Conservation (phyloP, 2,329 filamentous ascomycete species). For the Dryadomyces quercivorus region DNA sequence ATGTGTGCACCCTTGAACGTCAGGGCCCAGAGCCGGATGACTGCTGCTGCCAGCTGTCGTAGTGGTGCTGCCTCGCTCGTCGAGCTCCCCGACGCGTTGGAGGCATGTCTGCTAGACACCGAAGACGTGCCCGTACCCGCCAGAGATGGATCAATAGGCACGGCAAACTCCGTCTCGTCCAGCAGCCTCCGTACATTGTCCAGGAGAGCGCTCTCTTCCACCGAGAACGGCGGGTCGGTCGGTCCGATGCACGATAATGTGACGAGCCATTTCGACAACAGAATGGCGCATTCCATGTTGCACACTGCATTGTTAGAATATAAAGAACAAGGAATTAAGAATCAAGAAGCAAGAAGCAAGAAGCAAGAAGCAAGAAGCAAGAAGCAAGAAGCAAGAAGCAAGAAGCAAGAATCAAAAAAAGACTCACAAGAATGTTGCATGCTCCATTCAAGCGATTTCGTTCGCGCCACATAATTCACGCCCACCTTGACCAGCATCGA, state of each 20-base stretch:
- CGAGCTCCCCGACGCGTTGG: constrained; percentile 8
- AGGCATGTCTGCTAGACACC: not conserved
- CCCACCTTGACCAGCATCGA: constrained; percentile 54
- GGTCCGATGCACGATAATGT: constrained; percentile 40
- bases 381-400: too few relatives aligned
- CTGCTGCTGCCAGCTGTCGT: constrained; percentile 42
- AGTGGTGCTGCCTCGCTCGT: constrained; percentile 38
- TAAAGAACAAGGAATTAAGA: not conserved
- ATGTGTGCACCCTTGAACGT: constrained; percentile 50
- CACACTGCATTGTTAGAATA: constrained; percentile 29
- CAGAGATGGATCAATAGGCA: constrained; percentile 45
- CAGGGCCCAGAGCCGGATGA: constrained; percentile 49
- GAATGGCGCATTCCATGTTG: constrained; percentile 48
- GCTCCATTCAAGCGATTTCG: constrained; percentile 50
- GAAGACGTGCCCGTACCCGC: constrained; percentile 20
- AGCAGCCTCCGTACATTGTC: constrained; percentile 46
- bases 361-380: too few relatives aligned
- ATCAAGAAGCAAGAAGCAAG: too few relatives aligned
- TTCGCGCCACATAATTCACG: constrained; percentile 49
- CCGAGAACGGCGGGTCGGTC: constrained; percentile 33
- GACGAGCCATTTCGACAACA: constrained; percentile 49
- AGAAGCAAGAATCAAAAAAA: not conserved
- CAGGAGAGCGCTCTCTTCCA: constrained; percentile 41
- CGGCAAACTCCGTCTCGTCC: constrained; percentile 50
- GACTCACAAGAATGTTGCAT: constrained; percentile 48